Conservation (phyloP, 768 basidiomycete genomes). For the Clitopilus hobsonii region DNA sequence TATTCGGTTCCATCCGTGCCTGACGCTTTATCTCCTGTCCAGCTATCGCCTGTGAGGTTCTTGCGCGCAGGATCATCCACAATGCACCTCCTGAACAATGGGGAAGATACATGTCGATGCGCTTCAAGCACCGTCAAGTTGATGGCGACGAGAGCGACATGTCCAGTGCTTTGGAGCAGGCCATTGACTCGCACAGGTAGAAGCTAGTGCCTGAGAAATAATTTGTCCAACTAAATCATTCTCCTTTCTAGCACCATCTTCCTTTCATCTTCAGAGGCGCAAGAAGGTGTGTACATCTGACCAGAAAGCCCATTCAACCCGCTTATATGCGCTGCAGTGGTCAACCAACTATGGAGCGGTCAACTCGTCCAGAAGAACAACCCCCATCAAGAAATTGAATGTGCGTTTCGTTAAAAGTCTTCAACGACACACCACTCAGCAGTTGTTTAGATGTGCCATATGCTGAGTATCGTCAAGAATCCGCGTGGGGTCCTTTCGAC, state of each 20-base stretch:
- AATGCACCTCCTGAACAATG: slow-evolving; percentile 57
- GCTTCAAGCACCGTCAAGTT: slow-evolving; percentile 64
- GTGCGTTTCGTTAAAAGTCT: slow-evolving; percentile 35
- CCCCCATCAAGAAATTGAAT: slow-evolving; percentile 73
- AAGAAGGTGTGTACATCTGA: slow-evolving; percentile 54
- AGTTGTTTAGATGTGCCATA: slow-evolving; percentile 61
- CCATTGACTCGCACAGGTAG: slow-evolving; percentile 90
- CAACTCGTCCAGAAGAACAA: slow-evolving; percentile 77
- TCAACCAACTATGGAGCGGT: slow-evolving; percentile 79
- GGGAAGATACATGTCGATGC: slow-evolving; percentile 68
- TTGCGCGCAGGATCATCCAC: slow-evolving; percentile 80
- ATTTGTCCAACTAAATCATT: neutral
- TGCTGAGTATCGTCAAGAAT: slow-evolving; percentile 42
- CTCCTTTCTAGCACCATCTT: slow-evolving; percentile 60
- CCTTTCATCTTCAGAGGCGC: slow-evolving; percentile 80
- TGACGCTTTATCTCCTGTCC: neutral
- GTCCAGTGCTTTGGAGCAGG: slow-evolving; percentile 77
- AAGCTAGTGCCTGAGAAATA: neutral
- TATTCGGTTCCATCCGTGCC: slow-evolving; percentile 4
- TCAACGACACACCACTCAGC: neutral
- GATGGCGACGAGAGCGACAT: slow-evolving; percentile 77
- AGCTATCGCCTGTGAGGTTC: slow-evolving; percentile 82
- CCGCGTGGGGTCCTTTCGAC: slow-evolving; percentile 71
- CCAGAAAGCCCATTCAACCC: too few relatives aligned
- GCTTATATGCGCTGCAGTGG: slow-evolving; percentile 53